These are phyloP conservation scores for Citrus mangshanensis DNA, from an alignment of 345 rosid species.

Conservation along the genomic window DNA sequence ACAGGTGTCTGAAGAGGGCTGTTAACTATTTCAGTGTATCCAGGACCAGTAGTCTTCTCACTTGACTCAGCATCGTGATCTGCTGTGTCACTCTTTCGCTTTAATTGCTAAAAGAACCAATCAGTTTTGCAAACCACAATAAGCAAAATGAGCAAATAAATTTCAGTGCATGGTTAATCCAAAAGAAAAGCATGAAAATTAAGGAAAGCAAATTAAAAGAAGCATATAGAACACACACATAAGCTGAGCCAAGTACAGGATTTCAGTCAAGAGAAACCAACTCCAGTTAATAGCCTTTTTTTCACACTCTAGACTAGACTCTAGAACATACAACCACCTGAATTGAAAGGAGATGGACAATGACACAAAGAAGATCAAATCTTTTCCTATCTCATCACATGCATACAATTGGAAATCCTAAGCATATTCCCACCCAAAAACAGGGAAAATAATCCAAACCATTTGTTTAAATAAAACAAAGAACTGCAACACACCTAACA, in stretches of 20 bases:
- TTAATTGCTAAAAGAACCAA: conserved; percentile 44
- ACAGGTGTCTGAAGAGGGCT: conserved; percentile 70
- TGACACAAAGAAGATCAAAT: neutral
- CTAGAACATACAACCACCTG: neutral
- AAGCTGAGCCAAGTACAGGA: neutral
- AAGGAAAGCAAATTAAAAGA: neutral
- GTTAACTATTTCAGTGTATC: conserved; percentile 41
- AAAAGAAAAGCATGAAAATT: neutral
- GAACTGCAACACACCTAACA: neutral
- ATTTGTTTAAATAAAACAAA: neutral
- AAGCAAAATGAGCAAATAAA: conserved; percentile 10
- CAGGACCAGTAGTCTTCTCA: conserved; percentile 49
- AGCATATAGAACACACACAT: neutral
- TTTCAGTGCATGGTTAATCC: neutral
- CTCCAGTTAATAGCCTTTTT: neutral
- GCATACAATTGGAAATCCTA: neutral
- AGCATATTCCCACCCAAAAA: neutral
- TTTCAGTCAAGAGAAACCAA: neutral
- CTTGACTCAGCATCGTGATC: conserved; percentile 53
- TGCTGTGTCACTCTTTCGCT: conserved; percentile 67
- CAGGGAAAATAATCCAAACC: neutral
- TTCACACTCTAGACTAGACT: neutral
- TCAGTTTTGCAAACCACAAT: conserved; percentile 13
- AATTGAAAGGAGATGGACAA: conserved; percentile 1
- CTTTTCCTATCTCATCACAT: neutral